Conservation (phyloP, 805 yeast species). For the Cyberlindnera xylosilytica region DNA sequence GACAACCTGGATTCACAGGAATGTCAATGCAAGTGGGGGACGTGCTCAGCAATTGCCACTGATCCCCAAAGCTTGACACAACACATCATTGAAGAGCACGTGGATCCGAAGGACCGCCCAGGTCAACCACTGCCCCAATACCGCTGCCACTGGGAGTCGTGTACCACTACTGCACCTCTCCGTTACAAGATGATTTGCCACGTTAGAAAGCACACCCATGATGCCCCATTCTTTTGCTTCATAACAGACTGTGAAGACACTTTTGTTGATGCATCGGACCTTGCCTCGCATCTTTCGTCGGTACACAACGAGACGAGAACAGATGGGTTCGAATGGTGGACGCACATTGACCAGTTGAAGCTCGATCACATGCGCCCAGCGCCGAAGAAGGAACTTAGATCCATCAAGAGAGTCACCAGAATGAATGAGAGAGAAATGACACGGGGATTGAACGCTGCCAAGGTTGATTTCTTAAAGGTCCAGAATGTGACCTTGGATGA, state of each 20-base stretch:
- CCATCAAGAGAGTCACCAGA: constrained; percentile 10
- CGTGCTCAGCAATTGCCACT: neutral
- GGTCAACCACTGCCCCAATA: neutral
- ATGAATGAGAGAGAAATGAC: constrained; percentile 14
- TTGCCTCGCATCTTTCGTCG: constrained; percentile 59
- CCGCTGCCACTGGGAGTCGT: constrained; percentile 58
- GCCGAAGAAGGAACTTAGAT: constrained; percentile 7
- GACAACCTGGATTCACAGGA: constrained; percentile 1
- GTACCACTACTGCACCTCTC: constrained; percentile 48
- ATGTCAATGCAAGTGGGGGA: constrained; percentile 16
- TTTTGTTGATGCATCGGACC: constrained; percentile 58
- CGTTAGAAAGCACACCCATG: constrained; percentile 63
- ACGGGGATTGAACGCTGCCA: constrained; percentile 8
- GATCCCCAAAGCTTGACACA: constrained; percentile 4
- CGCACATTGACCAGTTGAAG: constrained; percentile 16
- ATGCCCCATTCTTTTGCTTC: constrained; percentile 61
- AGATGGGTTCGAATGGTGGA: constrained; percentile 16
- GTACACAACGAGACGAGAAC: constrained; percentile 38
- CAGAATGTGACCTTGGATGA: constrained; percentile 25
- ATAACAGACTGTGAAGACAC: constrained; percentile 63
- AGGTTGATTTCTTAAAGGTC: constrained; percentile 24
- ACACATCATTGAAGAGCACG: constrained; percentile 14
- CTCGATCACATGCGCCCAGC: constrained; percentile 6
- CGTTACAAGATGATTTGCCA: constrained; percentile 60
- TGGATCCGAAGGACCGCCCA: constrained; percentile 6